Base-by-base conservation (phyloP, 2,329 filamentous ascomycete genomes). In the Bipolaris bicolor region DNA sequence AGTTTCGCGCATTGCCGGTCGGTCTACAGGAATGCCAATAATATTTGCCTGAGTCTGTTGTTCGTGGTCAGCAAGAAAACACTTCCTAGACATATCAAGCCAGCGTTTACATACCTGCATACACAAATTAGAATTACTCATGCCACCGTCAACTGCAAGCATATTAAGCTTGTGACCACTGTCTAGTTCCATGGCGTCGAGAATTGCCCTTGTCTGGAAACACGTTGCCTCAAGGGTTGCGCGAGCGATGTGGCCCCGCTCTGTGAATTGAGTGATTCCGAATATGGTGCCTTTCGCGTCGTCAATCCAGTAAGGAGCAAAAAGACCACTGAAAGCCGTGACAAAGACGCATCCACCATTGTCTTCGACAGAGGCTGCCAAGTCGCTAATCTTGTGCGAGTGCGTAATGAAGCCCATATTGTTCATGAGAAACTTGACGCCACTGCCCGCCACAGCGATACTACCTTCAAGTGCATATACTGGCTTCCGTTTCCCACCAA, bases 291-390 rank as follows among this genome's bases (percentile, higher is more conserved):
- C 92, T 75, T 92, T 90, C 18, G 92, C 92, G 77, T 96, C 91
- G 72, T 96, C 92, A 60, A 96, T 94, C 92, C 92, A 97, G 77
- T 97, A 96, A 0, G 92, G 92, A 1, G 92, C 92, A 73, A 96
- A 96, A 2, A 97, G 83, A 52, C 92, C 92, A 75, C 89, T 92
- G 74, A 97, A 97, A 1, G 92, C 92, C 2, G 92, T 96, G 58
- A 97, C 92, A 68, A 97, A 83, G 16, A 93, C 86, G 52, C 92
- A 89, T 7, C 92, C 92, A 53, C 92, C 92, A 60, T 90, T 96
- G 75, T 96, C 89, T 37, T 83, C 76, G 6, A 90, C 88, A 1
- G 82, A 85, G 41, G 82, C 82, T 6, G 88, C 88, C 43, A 90
- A 77, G 57, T 88, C 85, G 64, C 82, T 86, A 73, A 90, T 86